Percentiles rank a stretch among this genome's conserved stretches.
phyloP scores from a whole-genome alignment of 176 grass and related monocot species.

The Eremochloa ophiuroides region DNA sequence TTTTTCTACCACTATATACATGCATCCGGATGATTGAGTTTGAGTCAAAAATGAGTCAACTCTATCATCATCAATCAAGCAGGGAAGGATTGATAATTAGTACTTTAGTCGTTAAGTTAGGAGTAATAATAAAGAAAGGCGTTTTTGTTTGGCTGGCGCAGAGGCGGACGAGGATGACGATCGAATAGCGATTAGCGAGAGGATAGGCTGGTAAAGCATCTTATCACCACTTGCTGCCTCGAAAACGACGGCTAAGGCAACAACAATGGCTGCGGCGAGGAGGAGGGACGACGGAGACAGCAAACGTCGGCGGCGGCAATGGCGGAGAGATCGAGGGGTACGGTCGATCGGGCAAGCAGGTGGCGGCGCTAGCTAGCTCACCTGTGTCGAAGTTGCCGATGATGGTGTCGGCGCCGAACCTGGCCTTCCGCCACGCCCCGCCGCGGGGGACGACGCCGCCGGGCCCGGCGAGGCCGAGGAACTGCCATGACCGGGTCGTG shows the following conservation, averaged over 20 bases:
- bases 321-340: not conserved
- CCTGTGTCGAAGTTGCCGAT: slow-evolving; percentile 96
- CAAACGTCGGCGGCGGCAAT: not conserved
- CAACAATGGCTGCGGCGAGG: too few relatives aligned
- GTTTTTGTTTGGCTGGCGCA: not conserved
- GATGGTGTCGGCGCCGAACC: slow-evolving; percentile 73
- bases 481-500: slow-evolving; percentile 93
- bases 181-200: too few relatives aligned
- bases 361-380: too few relatives aligned
- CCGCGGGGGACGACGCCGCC: slow-evolving; percentile 32
- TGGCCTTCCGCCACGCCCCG: slow-evolving; percentile 53
- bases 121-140: not conserved
- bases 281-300: not conserved
- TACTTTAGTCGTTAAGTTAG: not conserved
- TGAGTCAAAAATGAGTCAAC: not conserved
- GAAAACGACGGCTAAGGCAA: slow-evolving; percentile 20
- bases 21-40: not conserved
- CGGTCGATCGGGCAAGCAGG: too few relatives aligned
- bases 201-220: slow-evolving; percentile 9
- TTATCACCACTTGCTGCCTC: not conserved
- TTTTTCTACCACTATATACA: not conserved
- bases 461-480: slow-evolving; percentile 64
- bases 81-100: not conserved
- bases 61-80: not conserved
- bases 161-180: not conserved